These are phyloP conservation scores for Ustilaginoidea virens DNA, from an alignment of 2,329 filamentous ascomycete species.

Conservation along the genomic window DNA sequence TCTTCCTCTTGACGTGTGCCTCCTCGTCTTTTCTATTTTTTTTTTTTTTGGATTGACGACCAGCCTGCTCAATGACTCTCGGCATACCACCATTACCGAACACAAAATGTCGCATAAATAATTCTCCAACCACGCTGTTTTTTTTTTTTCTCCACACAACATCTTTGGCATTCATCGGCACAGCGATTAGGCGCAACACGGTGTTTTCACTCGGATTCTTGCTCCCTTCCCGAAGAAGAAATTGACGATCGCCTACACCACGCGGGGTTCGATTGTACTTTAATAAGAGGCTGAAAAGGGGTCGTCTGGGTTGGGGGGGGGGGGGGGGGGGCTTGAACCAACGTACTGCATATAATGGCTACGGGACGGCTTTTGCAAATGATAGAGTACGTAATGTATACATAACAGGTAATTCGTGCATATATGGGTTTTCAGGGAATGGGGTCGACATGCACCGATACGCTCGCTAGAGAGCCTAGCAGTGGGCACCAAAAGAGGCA, in stretches of 20 bases:
- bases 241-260: neutral
- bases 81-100: slow-evolving; percentile 6
- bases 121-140: slow-evolving; percentile 16
- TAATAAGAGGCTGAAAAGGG: slow-evolving; percentile 11
- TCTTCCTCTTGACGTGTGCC: slow-evolving; percentile 2
- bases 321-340: slow-evolving; percentile 3
- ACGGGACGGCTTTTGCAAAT: slow-evolving; percentile 11
- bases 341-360: slow-evolving; percentile 16
- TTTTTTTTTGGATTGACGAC: slow-evolving; percentile 4
- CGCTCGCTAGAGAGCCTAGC: slow-evolving; percentile 17
- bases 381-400: slow-evolving; percentile 26
- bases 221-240: neutral
- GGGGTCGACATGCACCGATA: slow-evolving; percentile 14
- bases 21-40: slow-evolving; percentile 6
- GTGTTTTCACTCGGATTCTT: slow-evolving; percentile 10
- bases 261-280: slow-evolving; percentile 1
- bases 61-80: slow-evolving; percentile 12
- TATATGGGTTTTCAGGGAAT: slow-evolving; percentile 10
- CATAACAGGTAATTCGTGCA: slow-evolving; percentile 22
- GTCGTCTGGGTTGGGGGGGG: slow-evolving; percentile 5
- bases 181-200: slow-evolving; percentile 23
- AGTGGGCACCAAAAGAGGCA: slow-evolving; percentile 8
- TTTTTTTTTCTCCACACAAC: slow-evolving; percentile 8
- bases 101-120: slow-evolving; percentile 13
- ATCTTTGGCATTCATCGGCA: slow-evolving; percentile 26